Evolutionary conservation across 805 yeast species (phyloP), one percentile per base, ranked within the genome.

Genomic region (Cyberlindnera xishuangbannaensis): DNA sequence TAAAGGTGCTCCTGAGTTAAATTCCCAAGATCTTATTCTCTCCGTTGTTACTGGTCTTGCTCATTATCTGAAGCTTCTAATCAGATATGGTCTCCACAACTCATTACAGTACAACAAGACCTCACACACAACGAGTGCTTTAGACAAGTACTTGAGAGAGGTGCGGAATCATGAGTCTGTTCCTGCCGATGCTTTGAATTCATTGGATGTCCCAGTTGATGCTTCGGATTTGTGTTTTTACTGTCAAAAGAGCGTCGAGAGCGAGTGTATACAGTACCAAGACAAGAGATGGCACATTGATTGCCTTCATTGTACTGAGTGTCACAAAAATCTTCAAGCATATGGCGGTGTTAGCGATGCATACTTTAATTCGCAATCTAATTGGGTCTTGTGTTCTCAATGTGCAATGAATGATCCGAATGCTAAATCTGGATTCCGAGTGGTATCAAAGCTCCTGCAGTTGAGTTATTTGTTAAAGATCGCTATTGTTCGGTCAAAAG

Each of bases 41-140:
- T 75, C 90, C 0, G 76, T 88, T 9, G 88, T 88, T 5, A 85
- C 96, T 2, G 87, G 94, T 0, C 64, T 90, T 47, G 97, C 98
- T 0, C 97, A 92, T 55, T 90, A 87, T 57, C 65, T 92, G 48
- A 92, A 92, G 56, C 66, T 90, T 6, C 63, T 92, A 15, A 82
- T 90, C 5, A 67, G 97, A 42, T 76, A 76, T 50, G 92, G 96
- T 0, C 68, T 92, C 26, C 72, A 76, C 38, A 76, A 78, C 44
- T 84, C 96, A 0, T 63, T 92, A n/a, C 78, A 72, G 36, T 64
- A 71, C 35, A 83, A 83, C 55, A 73, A 71, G 44, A 48, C 67
- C 4, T 63, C 71, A 7, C 74, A 73, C 20, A 69, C 82, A 7
- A 71, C 80, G 0, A 64, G 59, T 25, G 83, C 86, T 1, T 62